Evolutionary conservation across 345 rosid genomes (phyloP).

Genomic region (Boechera retrofracta): DNA sequence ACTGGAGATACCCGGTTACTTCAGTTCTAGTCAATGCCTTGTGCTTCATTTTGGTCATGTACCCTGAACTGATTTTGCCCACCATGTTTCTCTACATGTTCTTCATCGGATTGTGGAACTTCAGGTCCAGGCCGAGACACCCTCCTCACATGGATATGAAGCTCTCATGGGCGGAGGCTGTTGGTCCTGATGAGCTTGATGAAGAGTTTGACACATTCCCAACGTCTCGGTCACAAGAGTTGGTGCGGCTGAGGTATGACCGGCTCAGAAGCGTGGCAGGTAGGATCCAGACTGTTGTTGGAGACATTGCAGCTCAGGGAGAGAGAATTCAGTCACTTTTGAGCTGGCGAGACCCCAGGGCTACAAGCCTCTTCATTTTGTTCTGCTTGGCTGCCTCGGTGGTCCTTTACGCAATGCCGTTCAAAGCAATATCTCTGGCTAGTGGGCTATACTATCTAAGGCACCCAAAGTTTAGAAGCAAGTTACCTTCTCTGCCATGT

Average conservation of each 20-base stretch:
- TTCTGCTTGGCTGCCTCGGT: constrained; percentile 76
- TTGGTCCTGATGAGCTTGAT: constrained; percentile 73
- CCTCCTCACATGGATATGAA: constrained; percentile 85
- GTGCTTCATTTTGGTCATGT: constrained; percentile 71
- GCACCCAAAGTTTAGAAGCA: constrained; percentile 86
- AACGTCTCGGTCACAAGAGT: constrained; percentile 57
- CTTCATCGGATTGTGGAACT: constrained; percentile 81
- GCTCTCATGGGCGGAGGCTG: constrained; percentile 80
- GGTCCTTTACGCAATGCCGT: constrained; percentile 68
- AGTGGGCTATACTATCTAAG: constrained; percentile 67
- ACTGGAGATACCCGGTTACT: constrained; percentile 72
- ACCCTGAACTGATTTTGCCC: constrained; percentile 76
- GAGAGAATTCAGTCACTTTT: constrained; percentile 76
- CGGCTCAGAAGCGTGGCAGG: constrained; percentile 78
- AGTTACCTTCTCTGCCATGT: constrained; percentile 78
- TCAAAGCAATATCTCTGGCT: constrained; percentile 61
- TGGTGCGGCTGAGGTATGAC: constrained; percentile 76
- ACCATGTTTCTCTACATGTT: constrained; percentile 78
- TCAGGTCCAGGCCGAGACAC: constrained; percentile 62
- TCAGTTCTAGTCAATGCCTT: constrained; percentile 68
- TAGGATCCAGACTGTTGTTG: constrained; percentile 79
- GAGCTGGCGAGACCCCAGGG: constrained; percentile 86
- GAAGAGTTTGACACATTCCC: constrained; percentile 91
- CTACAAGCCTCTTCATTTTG: constrained; percentile 70
- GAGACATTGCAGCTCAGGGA: constrained; percentile 85